Evolutionary conservation across 1,284 basidiomycete genomes (phyloP).

Genomic region (Naganishia sp.): DNA sequence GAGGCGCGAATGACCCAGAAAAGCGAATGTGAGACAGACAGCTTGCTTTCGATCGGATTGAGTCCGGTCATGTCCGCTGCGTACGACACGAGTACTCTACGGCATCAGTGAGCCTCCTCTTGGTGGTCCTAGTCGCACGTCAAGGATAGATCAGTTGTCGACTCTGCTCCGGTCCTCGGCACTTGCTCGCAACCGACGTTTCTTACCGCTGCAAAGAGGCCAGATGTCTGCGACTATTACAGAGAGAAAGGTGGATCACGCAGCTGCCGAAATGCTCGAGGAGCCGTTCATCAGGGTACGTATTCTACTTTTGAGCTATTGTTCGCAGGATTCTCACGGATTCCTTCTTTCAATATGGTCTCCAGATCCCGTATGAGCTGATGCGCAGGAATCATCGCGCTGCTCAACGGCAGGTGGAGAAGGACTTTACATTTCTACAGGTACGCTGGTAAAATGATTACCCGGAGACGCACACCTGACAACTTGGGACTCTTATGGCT

Average conservation of each 20-base stretch:
- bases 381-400: slow-evolving; percentile 51
- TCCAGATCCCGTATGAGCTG: slow-evolving; percentile 54
- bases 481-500: neutral
- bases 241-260: slow-evolving; percentile 31
- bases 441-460: slow-evolving; percentile 33
- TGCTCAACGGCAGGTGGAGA: slow-evolving; percentile 54
- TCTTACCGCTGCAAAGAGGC: neutral
- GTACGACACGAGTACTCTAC: neutral
- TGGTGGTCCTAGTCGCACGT: neutral
- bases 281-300: slow-evolving; percentile 33
- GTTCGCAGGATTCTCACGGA: too few species aligned
- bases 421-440: slow-evolving; percentile 50
- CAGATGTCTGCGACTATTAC: neutral
- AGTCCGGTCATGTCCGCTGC: neutral
- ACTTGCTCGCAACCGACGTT: too few species aligned
- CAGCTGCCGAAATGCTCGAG: slow-evolving; percentile 34
- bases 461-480: neutral
- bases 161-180: too few species aligned
- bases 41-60: neutral
- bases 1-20: neutral
- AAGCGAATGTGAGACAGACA: too few species aligned
- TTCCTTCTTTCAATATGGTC: neutral
- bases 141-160: neutral
- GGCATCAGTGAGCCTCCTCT: neutral
- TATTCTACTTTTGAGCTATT: neutral